Evolutionary conservation across 1,284 basidiomycete genomes (phyloP).

Genomic region (Moniliella sp.): DNA sequence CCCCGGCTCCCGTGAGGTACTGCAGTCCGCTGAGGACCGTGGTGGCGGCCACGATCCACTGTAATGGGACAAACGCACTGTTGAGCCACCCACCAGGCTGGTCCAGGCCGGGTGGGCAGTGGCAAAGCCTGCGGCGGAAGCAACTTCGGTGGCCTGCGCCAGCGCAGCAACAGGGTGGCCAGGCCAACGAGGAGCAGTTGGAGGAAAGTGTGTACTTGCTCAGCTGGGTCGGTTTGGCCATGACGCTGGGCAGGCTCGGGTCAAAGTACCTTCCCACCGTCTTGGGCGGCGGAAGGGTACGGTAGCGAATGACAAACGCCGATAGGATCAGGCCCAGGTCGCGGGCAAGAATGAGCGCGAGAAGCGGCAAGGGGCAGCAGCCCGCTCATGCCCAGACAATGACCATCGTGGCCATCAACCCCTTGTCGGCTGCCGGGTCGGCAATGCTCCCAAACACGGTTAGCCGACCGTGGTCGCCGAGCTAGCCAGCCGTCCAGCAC

Average conservation of each 20-base stretch:
- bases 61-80: no score
- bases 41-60: constrained; percentile 63
- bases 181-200: constrained; percentile 72
- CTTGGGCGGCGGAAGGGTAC: constrained; percentile 68
- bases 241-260: constrained; percentile 74
- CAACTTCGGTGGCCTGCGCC: constrained; percentile 43
- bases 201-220: constrained; percentile 54
- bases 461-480: constrained; percentile 45
- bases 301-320: constrained; percentile 83
- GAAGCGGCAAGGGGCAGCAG: constrained; percentile 75
- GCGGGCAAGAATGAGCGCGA: constrained; percentile 64
- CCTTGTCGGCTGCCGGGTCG: constrained; percentile 91
- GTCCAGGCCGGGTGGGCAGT: constrained; percentile 21
- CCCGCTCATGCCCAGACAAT: constrained; percentile 61
- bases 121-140: constrained; percentile 4
- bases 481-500: constrained; percentile 78
- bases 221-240: constrained; percentile 57
- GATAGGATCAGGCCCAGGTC: constrained; percentile 68
- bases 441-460: constrained; percentile 80
- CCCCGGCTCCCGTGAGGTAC: constrained; percentile 55
- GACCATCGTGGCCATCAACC: constrained; percentile 79
- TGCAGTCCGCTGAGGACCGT: constrained; percentile 79
- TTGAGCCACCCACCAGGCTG: no score
- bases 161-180: constrained; percentile 61
- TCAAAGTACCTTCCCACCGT: constrained; percentile 80